Conservation (phyloP, 495 filamentous ascomycete genomes). For the Mytilinidion resinicola region DNA sequence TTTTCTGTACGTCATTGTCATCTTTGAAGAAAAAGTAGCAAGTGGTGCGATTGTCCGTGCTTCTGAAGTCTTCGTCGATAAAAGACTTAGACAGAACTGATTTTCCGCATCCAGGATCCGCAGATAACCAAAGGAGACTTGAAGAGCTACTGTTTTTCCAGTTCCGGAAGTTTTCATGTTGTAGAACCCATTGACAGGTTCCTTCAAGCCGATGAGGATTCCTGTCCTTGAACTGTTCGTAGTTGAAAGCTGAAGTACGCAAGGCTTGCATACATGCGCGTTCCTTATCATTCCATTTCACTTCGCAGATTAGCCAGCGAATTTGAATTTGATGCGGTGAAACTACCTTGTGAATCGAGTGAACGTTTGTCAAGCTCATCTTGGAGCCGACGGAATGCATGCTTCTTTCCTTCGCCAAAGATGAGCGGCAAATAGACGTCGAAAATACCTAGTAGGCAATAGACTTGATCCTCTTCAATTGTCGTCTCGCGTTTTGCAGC, state of each 20-base stretch:
- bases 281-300: no score
- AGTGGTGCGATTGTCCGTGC: neutral
- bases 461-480: no score
- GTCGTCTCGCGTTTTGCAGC: no score
- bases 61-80: slow-evolving; percentile 2
- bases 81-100: slow-evolving; percentile 12
- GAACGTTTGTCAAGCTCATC: no score
- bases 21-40: slow-evolving; percentile 21
- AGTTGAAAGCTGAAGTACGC: neutral
- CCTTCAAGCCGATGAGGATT: slow-evolving; percentile 7
- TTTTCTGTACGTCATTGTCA: slow-evolving; percentile 6
- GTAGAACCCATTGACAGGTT: slow-evolving; percentile 10
- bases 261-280: no score
- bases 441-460: no score
- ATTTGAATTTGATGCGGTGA: no score
- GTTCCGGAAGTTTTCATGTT: slow-evolving; percentile 1
- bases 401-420: no score
- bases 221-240: slow-evolving; percentile 7
- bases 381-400: no score
- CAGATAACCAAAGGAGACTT: slow-evolving; percentile 3
- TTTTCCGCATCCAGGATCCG: slow-evolving; percentile 21
- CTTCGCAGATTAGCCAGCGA: no score
- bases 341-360: no score
- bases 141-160: slow-evolving; percentile 6
- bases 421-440: no score